Percentiles rank a stretch among this genome's conserved stretches.
These are phyloP conservation scores for Solanum piurae DNA, from an alignment of 257 asterid species.

Conservation along the genomic window DNA sequence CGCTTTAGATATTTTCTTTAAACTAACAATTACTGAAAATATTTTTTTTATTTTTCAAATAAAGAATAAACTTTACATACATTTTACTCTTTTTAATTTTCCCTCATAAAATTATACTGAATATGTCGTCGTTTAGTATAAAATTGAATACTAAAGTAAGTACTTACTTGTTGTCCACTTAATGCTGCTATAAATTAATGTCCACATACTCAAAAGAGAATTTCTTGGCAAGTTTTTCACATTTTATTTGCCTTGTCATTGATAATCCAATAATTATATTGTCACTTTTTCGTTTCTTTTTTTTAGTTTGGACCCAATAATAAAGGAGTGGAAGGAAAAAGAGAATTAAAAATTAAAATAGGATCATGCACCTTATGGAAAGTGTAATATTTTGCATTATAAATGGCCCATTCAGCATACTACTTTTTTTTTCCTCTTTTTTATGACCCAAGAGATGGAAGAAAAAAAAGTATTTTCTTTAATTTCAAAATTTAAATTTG, in stretches of 20 bases:
- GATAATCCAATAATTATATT: background rate
- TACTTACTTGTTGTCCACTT: background rate
- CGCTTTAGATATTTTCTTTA: no score
- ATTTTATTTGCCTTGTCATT: background rate
- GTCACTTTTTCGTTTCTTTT: background rate
- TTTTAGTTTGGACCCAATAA: background rate
- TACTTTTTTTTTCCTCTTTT: background rate
- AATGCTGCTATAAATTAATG: background rate
- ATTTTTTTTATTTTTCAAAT: no score
- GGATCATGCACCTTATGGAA: background rate
- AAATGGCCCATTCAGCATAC: background rate
- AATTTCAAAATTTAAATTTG: no score
- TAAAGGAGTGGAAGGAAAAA: background rate
- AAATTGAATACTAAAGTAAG: background rate
- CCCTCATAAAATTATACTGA: fast-evolving
- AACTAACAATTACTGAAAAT: no score
- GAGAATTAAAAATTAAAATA: background rate
- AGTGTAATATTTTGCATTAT: background rate
- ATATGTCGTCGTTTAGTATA: no score
- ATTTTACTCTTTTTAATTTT: fast-evolving
- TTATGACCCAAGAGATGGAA: background rate
- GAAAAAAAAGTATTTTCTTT: no score
- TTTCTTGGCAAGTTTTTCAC: background rate
- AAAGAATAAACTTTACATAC: no score
- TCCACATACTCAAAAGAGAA: background rate